A percentile compares a stretch with the other conserved stretches of the same genome.
phyloP scores from a whole-genome alignment of 805 yeast species.

The Candida pseudoglaebosa region DNA sequence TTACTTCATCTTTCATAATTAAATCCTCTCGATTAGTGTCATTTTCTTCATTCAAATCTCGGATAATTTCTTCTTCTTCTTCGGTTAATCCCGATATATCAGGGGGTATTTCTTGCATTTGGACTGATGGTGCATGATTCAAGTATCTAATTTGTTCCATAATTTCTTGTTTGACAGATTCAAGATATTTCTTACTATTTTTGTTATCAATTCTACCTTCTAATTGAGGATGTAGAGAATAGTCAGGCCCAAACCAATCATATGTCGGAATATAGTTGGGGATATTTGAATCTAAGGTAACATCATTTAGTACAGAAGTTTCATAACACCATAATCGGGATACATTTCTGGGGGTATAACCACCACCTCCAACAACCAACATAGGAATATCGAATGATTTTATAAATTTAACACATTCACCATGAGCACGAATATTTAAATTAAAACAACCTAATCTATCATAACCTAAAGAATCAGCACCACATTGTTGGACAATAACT shows the following conservation, averaged over 20 bases:
- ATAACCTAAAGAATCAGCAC: slow-evolving; percentile 92
- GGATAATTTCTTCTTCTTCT: slow-evolving; percentile 37
- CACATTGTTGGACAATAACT: slow-evolving; percentile 93
- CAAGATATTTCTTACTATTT: slow-evolving; percentile 78
- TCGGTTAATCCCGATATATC: slow-evolving; percentile 40
- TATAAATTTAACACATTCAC: slow-evolving; percentile 88
- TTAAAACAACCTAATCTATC: slow-evolving; percentile 95
- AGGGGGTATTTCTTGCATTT: slow-evolving; percentile 89
- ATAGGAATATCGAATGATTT: slow-evolving; percentile 88
- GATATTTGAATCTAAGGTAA: slow-evolving; percentile 37
- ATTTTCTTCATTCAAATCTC: slow-evolving; percentile 33
- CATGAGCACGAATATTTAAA: slow-evolving; percentile 87
- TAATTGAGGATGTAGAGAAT: slow-evolving; percentile 72
- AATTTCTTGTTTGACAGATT: slow-evolving; percentile 68
- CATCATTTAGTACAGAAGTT: slow-evolving; percentile 74
- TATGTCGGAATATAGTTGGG: slow-evolving; percentile 75
- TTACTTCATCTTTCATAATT: slow-evolving; percentile 21
- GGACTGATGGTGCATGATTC: slow-evolving; percentile 92
- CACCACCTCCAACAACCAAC: slow-evolving; percentile 95
- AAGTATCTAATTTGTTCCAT: slow-evolving; percentile 77
- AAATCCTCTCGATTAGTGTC: slow-evolving; percentile 13
- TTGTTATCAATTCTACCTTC: slow-evolving; percentile 71
- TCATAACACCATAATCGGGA: slow-evolving; percentile 95
- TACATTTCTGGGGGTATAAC: slow-evolving; percentile 94
- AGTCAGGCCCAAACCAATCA: slow-evolving; percentile 87